Percentiles rank a stretch among this genome's conserved stretches.
phyloP scores from a whole-genome alignment of 768 basidiomycete species.

The Trametes gibbosa region DNA sequence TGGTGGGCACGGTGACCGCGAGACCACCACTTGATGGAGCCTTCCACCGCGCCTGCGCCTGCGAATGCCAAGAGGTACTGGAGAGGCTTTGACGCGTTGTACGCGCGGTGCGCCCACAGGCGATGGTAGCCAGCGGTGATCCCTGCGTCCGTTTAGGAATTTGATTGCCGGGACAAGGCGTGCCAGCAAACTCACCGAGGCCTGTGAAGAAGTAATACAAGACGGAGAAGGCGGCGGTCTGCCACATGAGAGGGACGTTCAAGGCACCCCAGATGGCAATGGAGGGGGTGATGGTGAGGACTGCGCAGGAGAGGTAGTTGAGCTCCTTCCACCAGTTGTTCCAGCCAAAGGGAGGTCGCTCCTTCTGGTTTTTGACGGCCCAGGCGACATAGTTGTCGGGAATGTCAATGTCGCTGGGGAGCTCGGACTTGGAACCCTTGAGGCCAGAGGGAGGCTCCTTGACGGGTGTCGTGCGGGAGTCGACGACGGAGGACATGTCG shows the following conservation, averaged over 20 bases:
- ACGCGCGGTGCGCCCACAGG: conserved; percentile 94
- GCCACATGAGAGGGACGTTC: conserved; percentile 61
- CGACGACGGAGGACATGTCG: conserved; percentile 31
- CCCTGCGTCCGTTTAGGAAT: conserved; percentile 42
- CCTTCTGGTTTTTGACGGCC: conserved; percentile 49
- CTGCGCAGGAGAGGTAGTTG: conserved; percentile 73
- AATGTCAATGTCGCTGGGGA: conserved; percentile 38
- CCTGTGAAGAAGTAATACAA: conserved; percentile 80
- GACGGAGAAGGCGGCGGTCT: conserved; percentile 70
- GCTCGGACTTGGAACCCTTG: conserved; percentile 21
- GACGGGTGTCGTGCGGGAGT: conserved; percentile 24
- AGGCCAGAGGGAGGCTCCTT: conserved; percentile 19
- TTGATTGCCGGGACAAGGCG: background rate
- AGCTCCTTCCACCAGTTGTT: conserved; percentile 53
- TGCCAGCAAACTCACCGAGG: conserved; percentile 51
- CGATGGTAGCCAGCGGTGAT: conserved; percentile 96
- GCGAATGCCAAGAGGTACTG: conserved; percentile 82
- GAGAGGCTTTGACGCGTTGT: conserved; percentile 84
- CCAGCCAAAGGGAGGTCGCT: conserved; percentile 46
- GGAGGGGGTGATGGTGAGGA: conserved; percentile 71
- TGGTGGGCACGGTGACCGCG: conserved; percentile 97
- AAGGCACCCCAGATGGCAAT: conserved; percentile 71
- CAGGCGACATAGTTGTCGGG: conserved; percentile 59
- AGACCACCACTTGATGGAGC: conserved; percentile 99
- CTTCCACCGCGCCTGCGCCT: conserved; percentile 92